Evolutionary conservation across 2,329 filamentous ascomycete species (phyloP).

Genomic region (Endoconidiophora laricicola): DNA sequence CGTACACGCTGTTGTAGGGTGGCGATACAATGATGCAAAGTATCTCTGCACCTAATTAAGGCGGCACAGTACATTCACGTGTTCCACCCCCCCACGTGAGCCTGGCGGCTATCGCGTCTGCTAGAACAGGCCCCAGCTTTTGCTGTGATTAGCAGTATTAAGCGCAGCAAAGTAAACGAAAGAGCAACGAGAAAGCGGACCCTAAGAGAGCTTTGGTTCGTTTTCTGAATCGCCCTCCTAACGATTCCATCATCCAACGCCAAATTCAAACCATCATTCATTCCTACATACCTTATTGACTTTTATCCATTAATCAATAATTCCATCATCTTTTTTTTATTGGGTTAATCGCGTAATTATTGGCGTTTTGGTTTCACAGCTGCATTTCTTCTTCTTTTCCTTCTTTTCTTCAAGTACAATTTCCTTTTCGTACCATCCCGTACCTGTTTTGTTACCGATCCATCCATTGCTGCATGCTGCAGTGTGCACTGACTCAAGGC

Average conservation of each 20-base stretch:
- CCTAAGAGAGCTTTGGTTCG: neutral
- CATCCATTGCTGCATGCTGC: neutral
- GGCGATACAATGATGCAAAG: neutral
- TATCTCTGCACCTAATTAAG: too few relatives aligned
- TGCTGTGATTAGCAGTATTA: neutral
- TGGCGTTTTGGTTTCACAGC: neutral
- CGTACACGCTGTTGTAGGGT: neutral
- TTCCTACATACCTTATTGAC: neutral
- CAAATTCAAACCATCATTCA: neutral
- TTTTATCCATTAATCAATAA: too few relatives aligned
- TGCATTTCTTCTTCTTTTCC: neutral
- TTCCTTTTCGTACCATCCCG: neutral
- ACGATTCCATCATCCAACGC: neutral
- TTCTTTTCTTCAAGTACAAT: neutral
- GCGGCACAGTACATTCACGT: too few relatives aligned
- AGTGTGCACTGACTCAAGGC: neutral
- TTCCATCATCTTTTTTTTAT: neutral
- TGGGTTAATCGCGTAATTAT: neutral
- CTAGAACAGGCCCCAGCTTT: too few relatives aligned
- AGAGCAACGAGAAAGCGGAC: neutral
- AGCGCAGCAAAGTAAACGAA: neutral
- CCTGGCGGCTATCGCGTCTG: slow-evolving; percentile 3
- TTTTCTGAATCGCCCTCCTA: neutral
- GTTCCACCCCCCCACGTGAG: neutral
- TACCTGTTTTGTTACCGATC: neutral